Conservation (phyloP, 257 asterid species). For the Linaria vulgaris region DNA sequence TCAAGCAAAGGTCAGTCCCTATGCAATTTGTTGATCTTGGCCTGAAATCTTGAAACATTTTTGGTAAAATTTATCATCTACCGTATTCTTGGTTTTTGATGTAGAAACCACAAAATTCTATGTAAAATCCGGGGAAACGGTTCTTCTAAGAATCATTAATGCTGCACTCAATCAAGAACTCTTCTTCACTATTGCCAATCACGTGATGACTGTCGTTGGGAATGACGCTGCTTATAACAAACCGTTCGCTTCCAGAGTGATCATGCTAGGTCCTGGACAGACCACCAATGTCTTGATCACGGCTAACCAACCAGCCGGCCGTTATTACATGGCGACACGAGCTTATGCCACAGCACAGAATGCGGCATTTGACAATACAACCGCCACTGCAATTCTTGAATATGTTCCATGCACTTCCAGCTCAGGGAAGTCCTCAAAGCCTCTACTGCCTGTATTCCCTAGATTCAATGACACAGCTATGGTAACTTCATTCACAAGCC, state of each 20-base stretch:
- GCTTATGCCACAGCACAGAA: constrained; percentile 56
- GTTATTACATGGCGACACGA: constrained; percentile 57
- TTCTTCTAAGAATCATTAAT: constrained; percentile 59
- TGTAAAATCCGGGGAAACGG: constrained; percentile 48
- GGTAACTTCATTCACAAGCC: constrained; percentile 50
- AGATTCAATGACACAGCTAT: constrained; percentile 51
- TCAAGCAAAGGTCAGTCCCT: constrained; percentile 39
- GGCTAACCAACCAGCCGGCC: constrained; percentile 50
- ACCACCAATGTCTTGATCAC: constrained; percentile 69
- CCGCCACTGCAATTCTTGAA: constrained; percentile 61
- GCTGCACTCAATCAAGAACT: constrained; percentile 77
- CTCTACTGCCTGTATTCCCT: constrained; percentile 54
- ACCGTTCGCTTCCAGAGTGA: constrained; percentile 45
- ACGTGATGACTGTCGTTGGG: constrained; percentile 55
- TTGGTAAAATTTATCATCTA: neutral
- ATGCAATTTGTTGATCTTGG: neutral
- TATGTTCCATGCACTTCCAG: constrained; percentile 31
- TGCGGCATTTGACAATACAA: constrained; percentile 63
- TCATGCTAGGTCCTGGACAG: constrained; percentile 71
- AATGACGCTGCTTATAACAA: constrained; percentile 59
- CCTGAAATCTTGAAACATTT: neutral
- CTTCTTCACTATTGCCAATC: constrained; percentile 60
- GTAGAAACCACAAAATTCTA: constrained; percentile 45
- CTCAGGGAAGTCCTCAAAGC: constrained; percentile 23
- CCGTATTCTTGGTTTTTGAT: neutral